phyloP scores from a whole-genome alignment of 306 rosid species.

The Abrus precatorius region DNA sequence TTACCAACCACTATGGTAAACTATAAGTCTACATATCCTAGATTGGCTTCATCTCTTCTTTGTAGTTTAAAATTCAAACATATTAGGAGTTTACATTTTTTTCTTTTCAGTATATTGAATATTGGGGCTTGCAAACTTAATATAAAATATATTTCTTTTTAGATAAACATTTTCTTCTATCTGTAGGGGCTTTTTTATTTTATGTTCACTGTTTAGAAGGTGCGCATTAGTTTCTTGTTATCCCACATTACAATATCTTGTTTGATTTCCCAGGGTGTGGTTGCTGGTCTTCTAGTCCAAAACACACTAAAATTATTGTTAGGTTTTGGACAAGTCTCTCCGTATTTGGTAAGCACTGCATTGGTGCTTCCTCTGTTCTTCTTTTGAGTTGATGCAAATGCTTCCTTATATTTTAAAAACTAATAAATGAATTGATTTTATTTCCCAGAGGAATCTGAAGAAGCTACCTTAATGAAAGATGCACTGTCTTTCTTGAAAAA shows the following conservation, averaged over 20 bases:
- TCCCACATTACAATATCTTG: conserved; percentile 33
- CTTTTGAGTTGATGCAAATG: conserved; percentile 4
- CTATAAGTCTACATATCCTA: conserved; percentile 11
- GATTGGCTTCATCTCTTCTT: conserved; percentile 30
- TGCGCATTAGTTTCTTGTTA: not conserved
- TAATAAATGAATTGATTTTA: too few species aligned
- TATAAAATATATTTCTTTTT: not conserved
- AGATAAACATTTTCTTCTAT: conserved; percentile 23
- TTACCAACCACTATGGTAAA: conserved; percentile 97
- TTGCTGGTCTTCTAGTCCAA: conserved; percentile 96
- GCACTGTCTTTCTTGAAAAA: conserved; percentile 17
- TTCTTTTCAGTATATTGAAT: conserved; percentile 30
- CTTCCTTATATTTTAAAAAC: not conserved
- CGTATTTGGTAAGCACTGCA: conserved; percentile 74
- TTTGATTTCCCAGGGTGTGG: conserved; percentile 78
- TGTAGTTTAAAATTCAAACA: conserved; percentile 16
- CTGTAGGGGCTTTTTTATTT: conserved; percentile 37
- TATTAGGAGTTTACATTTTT: not conserved
- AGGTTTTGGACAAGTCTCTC: conserved; percentile 87
- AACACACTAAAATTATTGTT: conserved; percentile 91
- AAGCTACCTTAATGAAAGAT: conserved; percentile 27
- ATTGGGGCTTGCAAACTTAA: conserved; percentile 10
- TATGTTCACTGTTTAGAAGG: conserved; percentile 8
- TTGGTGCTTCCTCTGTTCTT: conserved; percentile 32
- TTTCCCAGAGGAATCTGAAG: not conserved